Evolutionary conservation across 225 moss, liverwort and hornwort species (phyloP), one percentile per base, ranked within the genome.

Genomic region (Ulota crispa): DNA sequence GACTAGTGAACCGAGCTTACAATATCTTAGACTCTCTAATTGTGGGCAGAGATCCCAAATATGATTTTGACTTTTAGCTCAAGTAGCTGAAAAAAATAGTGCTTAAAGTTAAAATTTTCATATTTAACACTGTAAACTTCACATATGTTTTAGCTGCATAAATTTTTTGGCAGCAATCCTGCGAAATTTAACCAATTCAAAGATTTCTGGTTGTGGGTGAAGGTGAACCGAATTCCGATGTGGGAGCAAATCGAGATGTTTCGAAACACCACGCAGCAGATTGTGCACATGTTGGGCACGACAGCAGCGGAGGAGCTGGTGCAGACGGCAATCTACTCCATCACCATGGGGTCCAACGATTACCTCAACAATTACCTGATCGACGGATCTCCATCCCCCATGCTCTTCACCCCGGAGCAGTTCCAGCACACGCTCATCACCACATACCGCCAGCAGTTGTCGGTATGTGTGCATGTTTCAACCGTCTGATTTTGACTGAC

Each of bases 311-410:
- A 78, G 50, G 70, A 76, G 28, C 73, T 90, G 6, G 24, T 90
- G 1, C 72, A 85, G 55, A 84, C 80, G 24, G 75, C 92, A 19
- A 79, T 92, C 8, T 88, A 69, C 82, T 85, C 90, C 12, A 78
- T 90, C 43, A 81, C 84, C 63, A 87, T 90, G 82, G 90, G 92
- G 14, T 85, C 88, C 30, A 90, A 90, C 60, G 89, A 92, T 75
- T 90, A 88, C 56, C 85, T 92, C 57, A 88, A 89, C 78, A 92
- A 92, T 73, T 92, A 87, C 63, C 77, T 90, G 77, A 63, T 87
- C 5, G 64, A 82, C 2, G 88, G 56, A 26, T 92, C 92, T 31
- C 77, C 80, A 3, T 83, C 86, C 4, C 83, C 90, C 7, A 72
- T 37, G 57, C 66, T 78, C 30, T 92, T 78, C 80, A 88, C 73